Conservation (phyloP, 2,329 filamentous ascomycete species). For the Acarospora socialis region DNA sequence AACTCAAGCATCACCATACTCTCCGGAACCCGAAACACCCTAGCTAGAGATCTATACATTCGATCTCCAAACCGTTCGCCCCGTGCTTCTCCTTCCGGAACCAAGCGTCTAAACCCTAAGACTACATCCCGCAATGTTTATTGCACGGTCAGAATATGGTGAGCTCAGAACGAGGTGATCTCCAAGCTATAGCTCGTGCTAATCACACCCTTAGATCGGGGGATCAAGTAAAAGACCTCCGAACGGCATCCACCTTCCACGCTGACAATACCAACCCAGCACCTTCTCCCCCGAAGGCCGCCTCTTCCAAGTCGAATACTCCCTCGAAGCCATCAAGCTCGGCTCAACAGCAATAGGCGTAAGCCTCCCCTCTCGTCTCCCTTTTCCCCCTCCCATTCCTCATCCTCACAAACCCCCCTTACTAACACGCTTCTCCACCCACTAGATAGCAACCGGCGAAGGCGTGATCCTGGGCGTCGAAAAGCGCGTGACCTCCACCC, state of each 20-base stretch:
- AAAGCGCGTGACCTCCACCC: conserved; percentile 94
- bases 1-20: no score
- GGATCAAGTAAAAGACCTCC: conserved; percentile 66
- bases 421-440: conserved; percentile 9
- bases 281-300: conserved; percentile 99
- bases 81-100: not conserved
- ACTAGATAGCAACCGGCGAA: conserved; percentile 70
- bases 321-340: conserved; percentile 98
- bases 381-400: conserved; percentile 4
- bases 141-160: conserved; percentile 99
- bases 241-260: conserved; percentile 5
- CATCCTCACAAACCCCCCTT: conserved; percentile 1
- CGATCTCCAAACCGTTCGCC: conserved; percentile 2
- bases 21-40: conserved; percentile 1
- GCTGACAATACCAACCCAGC: conserved; percentile 34
- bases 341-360: conserved; percentile 95
- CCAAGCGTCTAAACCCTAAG: not conserved
- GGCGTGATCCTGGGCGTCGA: conserved; percentile 95
- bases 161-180: conserved; percentile 32
- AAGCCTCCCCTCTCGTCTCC: conserved; percentile 13
- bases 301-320: conserved; percentile 99
- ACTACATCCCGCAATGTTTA: conserved; percentile 57
- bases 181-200: conserved; percentile 21
- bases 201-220: conserved; percentile 56
- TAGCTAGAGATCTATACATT: conserved; percentile 8